Base-by-base conservation (phyloP, 306 rosid species). In the Begonia loranthoides region DNA sequence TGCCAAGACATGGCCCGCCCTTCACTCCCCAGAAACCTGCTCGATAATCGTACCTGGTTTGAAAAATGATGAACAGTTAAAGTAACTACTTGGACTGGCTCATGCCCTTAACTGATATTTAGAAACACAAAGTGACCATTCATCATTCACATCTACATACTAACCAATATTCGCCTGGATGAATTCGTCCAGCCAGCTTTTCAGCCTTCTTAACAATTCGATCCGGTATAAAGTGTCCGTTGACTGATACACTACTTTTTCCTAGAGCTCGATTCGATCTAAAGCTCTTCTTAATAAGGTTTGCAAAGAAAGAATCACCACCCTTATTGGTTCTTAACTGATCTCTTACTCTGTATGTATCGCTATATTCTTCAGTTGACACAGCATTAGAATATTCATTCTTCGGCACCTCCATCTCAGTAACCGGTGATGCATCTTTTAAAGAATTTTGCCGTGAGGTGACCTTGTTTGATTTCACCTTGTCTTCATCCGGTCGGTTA, bases 21-120 rank as follows among this genome's bases (percentile, higher is more conserved):
- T 83, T 69, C 62, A 80, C 56, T 53, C 99, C 99, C 99, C 99
- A 92, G 73, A 92, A 92, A 69, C 99, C 99, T 45, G 96, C 99
- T 45, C 78, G 78, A 50, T 59, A 65, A 63, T 92, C 99, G 44
- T 92, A 92, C 99, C 99, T 92, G 70, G 40, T 51, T 61, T 55
- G 45, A 57, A 44, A 38, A 67, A 48, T 62, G 51, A 51, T 54
- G 36, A 40, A 28, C 9, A 7, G 9, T 28, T 28, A 28, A 28
- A 28, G 6, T 28, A 28, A 28, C 36, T 28, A 28, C 36, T 28
- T 4, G 8, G 9, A 28, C 36, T 7, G 36, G 36, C 2, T 28
- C 6, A 7, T 28, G 36, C 36, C 36, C 36, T 28, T 1, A 28
- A 7, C 36, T 28, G 36, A 28, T 28, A 28, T 28, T 28, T 28